phyloP scores from a whole-genome alignment of 305 asterid genomes.

The Lippia alba region DNA sequence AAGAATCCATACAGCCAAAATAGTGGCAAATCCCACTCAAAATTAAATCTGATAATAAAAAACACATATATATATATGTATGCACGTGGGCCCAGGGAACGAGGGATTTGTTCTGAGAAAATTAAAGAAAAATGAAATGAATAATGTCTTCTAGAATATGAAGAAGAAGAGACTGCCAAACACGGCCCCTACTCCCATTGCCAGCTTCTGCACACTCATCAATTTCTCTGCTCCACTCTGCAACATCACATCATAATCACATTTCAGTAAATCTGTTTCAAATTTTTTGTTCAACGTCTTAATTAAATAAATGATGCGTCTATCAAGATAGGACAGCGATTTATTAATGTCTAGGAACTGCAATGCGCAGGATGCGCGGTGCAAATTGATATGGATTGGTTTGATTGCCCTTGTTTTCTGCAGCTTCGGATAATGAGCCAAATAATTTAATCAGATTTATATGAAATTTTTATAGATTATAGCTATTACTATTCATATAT shows the following conservation, averaged over 20 bases:
- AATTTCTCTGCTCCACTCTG: conserved; percentile 80
- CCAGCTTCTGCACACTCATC: conserved; percentile 50
- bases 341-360: background rate
- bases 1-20: conserved; percentile 35
- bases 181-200: conserved; percentile 56
- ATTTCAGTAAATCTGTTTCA: background rate
- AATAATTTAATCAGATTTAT: background rate
- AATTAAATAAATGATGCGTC: background rate
- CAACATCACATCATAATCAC: conserved; percentile 8
- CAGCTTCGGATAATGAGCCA: background rate
- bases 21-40: conserved; percentile 38
- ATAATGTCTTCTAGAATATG: conserved; percentile 41
- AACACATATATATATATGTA: conserved; percentile 32
- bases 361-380: conserved; percentile 10
- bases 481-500: background rate
- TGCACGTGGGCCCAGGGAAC: conserved; percentile 24
- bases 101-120: background rate
- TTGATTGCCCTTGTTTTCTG: background rate
- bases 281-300: too few relatives aligned
- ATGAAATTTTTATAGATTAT: too few relatives aligned
- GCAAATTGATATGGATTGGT: background rate
- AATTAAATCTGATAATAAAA: conserved; percentile 23
- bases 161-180: conserved; percentile 51
- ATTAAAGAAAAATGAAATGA: background rate
- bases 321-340: background rate